Percentiles rank a stretch among this genome's conserved stretches.
These are phyloP conservation scores for Fusarium veterinarium DNA, from an alignment of 2,329 filamentous ascomycete genomes.

Conservation along the genomic window DNA sequence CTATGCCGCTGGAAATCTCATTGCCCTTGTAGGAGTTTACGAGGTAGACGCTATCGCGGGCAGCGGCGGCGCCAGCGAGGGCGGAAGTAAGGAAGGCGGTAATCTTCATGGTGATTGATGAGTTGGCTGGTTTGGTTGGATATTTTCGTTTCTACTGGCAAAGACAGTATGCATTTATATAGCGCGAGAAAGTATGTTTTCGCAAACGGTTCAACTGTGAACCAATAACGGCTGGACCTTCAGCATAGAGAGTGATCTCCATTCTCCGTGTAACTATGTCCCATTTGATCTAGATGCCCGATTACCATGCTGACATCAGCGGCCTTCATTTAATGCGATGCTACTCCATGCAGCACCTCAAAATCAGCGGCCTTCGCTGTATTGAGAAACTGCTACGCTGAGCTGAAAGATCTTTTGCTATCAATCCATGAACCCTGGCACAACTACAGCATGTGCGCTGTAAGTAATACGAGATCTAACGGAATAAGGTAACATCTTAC, in stretches of 20 bases:
- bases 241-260: fast-evolving
- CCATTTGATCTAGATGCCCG: neutral
- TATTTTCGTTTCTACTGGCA: neutral
- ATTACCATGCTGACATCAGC: neutral
- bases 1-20: slow-evolving; percentile 4
- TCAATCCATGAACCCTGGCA: fast-evolving
- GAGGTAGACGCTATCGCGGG: neutral
- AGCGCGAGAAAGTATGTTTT: fast-evolving
- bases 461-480: neutral
- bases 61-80: neutral
- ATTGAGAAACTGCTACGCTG: neutral
- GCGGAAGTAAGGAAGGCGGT: neutral
- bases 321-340: neutral
- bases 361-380: neutral
- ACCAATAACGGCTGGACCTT: neutral
- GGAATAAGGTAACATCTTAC: neutral
- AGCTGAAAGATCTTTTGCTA: neutral
- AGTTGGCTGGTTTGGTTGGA: neutral
- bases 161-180: neutral
- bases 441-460: neutral
- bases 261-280: neutral
- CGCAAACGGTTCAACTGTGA: fast-evolving
- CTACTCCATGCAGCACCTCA: neutral
- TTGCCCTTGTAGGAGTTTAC: slow-evolving; percentile 7
- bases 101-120: neutral